These are phyloP conservation scores for Platismatia glauca DNA, from an alignment of 495 filamentous ascomycete species.

Conservation along the genomic window DNA sequence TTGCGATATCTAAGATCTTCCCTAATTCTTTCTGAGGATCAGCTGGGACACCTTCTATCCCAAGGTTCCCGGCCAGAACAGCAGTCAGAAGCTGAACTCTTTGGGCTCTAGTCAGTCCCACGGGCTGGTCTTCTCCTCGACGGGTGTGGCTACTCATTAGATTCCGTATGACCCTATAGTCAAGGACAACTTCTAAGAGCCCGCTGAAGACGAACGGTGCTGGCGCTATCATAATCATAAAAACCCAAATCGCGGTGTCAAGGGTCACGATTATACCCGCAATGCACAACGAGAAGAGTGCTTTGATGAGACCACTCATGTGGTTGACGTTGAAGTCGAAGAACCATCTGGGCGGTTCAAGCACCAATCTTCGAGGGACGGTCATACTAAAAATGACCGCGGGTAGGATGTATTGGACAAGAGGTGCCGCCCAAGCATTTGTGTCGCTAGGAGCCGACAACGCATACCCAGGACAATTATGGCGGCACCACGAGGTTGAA, in stretches of 20 bases:
- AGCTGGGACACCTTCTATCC: conserved; percentile 7
- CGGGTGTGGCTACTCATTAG: background rate
- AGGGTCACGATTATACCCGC: conserved; percentile 11
- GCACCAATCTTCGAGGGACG: conserved; percentile 23
- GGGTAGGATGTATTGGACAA: conserved; percentile 26
- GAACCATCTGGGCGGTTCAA: conserved; percentile 15
- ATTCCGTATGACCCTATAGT: conserved; percentile 13
- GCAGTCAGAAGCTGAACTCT: conserved; percentile 14
- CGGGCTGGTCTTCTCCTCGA: conserved; percentile 1
- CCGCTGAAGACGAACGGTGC: conserved; percentile 14
- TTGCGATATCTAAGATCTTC: conserved; percentile 3
- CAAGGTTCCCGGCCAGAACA: conserved; percentile 13
- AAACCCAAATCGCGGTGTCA: conserved; percentile 15
- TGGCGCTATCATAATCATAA: conserved; percentile 16
- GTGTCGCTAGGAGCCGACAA: conserved; percentile 13
- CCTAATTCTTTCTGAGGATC: conserved; percentile 14
- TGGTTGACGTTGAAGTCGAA: conserved; percentile 8
- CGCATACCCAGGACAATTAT: conserved; percentile 23
- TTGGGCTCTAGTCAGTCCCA: background rate
- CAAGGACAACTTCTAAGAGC: conserved; percentile 10
- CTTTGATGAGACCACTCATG: background rate
- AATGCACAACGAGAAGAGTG: conserved; percentile 5
- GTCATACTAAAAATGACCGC: conserved; percentile 26
- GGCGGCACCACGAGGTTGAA: conserved; percentile 14
- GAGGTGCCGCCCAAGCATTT: conserved; percentile 20